Evolutionary conservation across 1,284 basidiomycete genomes (phyloP), one percentile per base, ranked within the genome.

Genomic region (Cutaneotrichosporon sp.): DNA sequence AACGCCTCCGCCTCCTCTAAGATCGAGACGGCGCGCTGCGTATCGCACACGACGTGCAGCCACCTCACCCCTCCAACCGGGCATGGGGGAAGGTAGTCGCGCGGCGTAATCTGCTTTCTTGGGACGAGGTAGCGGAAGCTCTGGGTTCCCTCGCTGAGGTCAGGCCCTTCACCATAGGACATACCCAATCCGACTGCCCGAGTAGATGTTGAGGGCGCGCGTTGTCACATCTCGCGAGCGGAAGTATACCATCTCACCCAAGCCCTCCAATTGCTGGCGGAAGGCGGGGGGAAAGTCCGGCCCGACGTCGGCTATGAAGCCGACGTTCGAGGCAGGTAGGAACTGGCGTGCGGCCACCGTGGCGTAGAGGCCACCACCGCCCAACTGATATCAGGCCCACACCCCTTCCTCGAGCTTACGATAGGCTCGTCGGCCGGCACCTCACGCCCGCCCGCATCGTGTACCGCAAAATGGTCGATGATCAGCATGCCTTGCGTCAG

Each of bases 1-100:
- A 87, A 78, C 38, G 81, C 73, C 13, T 82, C 76, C 9, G 89
- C 83, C 75, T 93, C 87, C 56, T 85, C 82, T 69, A 90, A 81
- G 60, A 96, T 89, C 1, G 82, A 82, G 7, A 81, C 76, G 1
- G 91, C 91, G 62, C 94, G 85, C 0, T 83, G 77, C 0, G 90
- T 90, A 8, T 90, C 90, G 76, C 92, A 96, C 18, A 95, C 89
- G 69, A 95, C 91, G 77, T 97, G 94, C 21, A 97, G 76, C 59
- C 84, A 85, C 21, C 82, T 76, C 6, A 63, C 51, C 7, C 50
- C 42, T 6, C 91, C 86, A 38, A 80, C 81, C 14, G 79, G 82
- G 52, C 77, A 75, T 5, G 47, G 70, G 16, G 72, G 70, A 10
- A 78, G 59, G 52, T 92, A 81, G 78, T 95, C 91, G 58, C 78